Conservation (phyloP, 306 rosid genomes). For the Comarum palustre region DNA sequence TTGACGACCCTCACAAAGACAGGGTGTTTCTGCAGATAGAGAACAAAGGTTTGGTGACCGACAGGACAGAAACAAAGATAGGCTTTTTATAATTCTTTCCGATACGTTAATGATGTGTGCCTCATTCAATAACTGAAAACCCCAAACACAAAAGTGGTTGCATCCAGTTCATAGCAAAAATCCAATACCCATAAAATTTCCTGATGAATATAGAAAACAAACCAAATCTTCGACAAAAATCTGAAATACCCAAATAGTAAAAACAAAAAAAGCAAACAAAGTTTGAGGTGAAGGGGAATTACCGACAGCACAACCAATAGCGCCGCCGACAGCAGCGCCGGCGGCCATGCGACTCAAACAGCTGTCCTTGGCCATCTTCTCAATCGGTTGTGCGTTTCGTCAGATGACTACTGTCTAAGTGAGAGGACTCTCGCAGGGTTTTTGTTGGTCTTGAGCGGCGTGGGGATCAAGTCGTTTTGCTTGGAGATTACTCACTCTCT, state of each 20-base stretch:
- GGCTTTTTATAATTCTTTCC: background rate
- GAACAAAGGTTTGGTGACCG: background rate
- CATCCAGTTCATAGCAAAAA: background rate
- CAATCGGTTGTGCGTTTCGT: background rate
- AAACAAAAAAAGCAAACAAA: background rate
- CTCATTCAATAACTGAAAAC: background rate
- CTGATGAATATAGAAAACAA: background rate
- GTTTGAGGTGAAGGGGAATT: background rate
- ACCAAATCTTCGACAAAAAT: background rate
- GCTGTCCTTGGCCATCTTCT: slow-evolving; percentile 68
- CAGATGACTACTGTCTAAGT: background rate
- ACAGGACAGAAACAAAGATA: background rate
- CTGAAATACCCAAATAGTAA: background rate
- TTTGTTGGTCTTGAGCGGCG: too few relatives aligned
- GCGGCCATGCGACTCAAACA: slow-evolving; percentile 64
- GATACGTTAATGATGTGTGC: background rate
- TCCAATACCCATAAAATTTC: background rate
- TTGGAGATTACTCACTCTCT: too few relatives aligned
- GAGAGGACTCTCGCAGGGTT: too few relatives aligned
- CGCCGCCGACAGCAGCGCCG: slow-evolving; percentile 72
- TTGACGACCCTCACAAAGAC: background rate
- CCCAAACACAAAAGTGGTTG: background rate
- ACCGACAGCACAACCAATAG: slow-evolving; percentile 77
- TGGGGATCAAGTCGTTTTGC: too few relatives aligned
- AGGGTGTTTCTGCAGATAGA: background rate